Evolutionary conservation across 2,329 filamentous ascomycete genomes (phyloP).

Genomic region (Aspergillus sojae): DNA sequence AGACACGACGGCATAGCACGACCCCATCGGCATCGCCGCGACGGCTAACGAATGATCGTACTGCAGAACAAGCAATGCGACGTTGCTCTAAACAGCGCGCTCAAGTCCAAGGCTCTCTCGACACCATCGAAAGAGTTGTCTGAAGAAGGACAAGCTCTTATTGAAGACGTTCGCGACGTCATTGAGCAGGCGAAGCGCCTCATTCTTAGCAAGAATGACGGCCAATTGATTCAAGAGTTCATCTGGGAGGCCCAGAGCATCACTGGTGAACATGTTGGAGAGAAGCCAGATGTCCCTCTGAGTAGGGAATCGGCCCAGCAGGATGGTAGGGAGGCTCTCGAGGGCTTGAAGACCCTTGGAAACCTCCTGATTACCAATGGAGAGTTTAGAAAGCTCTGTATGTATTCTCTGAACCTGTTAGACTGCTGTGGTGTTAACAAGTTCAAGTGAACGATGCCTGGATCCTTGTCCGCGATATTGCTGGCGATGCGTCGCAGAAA

Average conservation of each 20-base stretch:
- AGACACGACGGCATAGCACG: conserved; percentile 59
- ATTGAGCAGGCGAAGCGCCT: conserved; percentile 83
- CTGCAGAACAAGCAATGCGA: conserved; percentile 90
- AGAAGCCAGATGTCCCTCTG: conserved; percentile 66
- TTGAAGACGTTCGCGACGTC: conserved; percentile 76
- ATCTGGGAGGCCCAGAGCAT: conserved; percentile 89
- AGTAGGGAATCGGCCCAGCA: conserved; percentile 77
- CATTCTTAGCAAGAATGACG: conserved; percentile 90
- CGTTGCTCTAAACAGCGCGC: conserved; percentile 85
- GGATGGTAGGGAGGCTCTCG: conserved; percentile 79
- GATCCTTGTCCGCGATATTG: conserved; percentile 83
- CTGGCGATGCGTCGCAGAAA: conserved; percentile 82
- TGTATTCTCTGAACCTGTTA: conserved; percentile 40
- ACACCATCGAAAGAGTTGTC: conserved; percentile 78
- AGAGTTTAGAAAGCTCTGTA: conserved; percentile 88
- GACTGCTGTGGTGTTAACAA: conserved; percentile 20
- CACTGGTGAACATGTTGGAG: conserved; percentile 60
- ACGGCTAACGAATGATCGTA: conserved; percentile 2
- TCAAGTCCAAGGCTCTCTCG: conserved; percentile 70
- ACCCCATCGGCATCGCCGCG: background rate
- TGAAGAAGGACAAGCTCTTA: conserved; percentile 75
- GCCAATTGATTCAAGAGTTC: conserved; percentile 93
- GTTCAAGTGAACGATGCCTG: conserved; percentile 72
- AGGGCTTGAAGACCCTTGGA: conserved; percentile 85
- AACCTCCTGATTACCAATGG: conserved; percentile 92